Conservation (phyloP, 495 filamentous ascomycete species). For the Penicillium macrosclerotiorum region DNA sequence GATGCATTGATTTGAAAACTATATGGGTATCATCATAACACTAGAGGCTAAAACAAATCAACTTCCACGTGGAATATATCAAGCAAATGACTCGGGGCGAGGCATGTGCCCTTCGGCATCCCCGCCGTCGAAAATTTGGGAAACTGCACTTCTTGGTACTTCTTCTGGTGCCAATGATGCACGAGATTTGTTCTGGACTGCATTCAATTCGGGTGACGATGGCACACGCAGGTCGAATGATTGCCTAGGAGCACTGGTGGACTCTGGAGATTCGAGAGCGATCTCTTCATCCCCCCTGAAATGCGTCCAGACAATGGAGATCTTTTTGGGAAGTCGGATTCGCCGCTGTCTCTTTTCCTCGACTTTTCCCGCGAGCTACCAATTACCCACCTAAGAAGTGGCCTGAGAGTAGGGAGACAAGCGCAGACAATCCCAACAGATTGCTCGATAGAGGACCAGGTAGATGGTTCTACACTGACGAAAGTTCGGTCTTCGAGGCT, state of each 20-base stretch:
- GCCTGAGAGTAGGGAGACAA: constrained; percentile 43
- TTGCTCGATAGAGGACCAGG: constrained; percentile 52
- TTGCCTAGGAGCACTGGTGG: neutral
- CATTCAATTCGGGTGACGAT: neutral
- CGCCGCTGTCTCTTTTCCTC: neutral
- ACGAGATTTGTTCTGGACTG: neutral
- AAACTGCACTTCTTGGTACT: neutral
- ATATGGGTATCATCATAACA: constrained; percentile 1
- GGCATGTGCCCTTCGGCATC: neutral
- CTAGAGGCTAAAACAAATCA: neutral
- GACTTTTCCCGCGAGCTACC: constrained; percentile 2
- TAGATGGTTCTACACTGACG: constrained; percentile 28
- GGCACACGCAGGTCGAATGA: neutral
- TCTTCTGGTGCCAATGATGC: neutral
- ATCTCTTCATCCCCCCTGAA: constrained; percentile 10
- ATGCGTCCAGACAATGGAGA: neutral
- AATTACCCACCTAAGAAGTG: constrained; percentile 19
- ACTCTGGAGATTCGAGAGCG: neutral
- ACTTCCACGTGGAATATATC: no score
- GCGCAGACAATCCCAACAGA: constrained; percentile 51
- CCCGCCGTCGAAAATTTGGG: neutral
- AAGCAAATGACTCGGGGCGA: constrained; percentile 13
- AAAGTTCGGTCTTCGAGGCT: constrained; percentile 14
- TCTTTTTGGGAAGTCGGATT: neutral
- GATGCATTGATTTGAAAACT: no score